Evolutionary conservation across 1,139 yeast genomes (phyloP), one percentile per base, ranked within the genome.

Genomic region (Spathaspora sp.): DNA sequence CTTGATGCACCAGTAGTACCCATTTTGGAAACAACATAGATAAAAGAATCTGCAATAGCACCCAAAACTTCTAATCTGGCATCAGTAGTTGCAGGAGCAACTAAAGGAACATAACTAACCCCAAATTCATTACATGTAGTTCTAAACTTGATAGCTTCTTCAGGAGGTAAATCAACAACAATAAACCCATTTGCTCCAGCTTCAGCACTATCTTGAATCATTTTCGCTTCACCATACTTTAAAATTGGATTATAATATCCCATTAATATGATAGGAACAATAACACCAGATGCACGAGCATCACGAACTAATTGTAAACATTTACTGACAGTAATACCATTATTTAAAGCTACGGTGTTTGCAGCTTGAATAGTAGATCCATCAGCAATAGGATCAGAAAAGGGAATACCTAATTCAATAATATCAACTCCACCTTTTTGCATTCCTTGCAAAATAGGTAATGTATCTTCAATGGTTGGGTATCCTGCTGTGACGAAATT

Each of bases 311-410:
- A 65, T 13, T 87, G 90, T 51, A 93, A 72, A 53, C 88, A 82
- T 57, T 76, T 75, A 7, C 74, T 63, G 50, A 89, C 84, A 26
- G 90, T 84, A 50, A 90, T 81, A 11, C 96, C 96, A 57, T 93
- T 90, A 27, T 80, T 77, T 54, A 93, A 76, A 10, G 99, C 95
- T 18, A 70, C 74, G 31, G 80, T 80, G 68, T 91, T 91, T 37
- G 98, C 89, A 34, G 74, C 82, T 68, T 93, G 99, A 58, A 93
- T 93, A 13, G 96, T 89, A 36, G 98, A 96, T 41, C 99, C 99
- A 65, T 93, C 99, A 38, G 98, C 99, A 60, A 93, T 89, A 39
- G 99, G 99, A 64, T 93, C 99, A n/a, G 97, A 86, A 65, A 93
- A 93, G 39, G 99, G 99, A 61, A 95, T 73, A 51, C 99, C 99